phyloP scores from a whole-genome alignment of 2,329 filamentous ascomycete species.

The Fusarium lateritium region DNA sequence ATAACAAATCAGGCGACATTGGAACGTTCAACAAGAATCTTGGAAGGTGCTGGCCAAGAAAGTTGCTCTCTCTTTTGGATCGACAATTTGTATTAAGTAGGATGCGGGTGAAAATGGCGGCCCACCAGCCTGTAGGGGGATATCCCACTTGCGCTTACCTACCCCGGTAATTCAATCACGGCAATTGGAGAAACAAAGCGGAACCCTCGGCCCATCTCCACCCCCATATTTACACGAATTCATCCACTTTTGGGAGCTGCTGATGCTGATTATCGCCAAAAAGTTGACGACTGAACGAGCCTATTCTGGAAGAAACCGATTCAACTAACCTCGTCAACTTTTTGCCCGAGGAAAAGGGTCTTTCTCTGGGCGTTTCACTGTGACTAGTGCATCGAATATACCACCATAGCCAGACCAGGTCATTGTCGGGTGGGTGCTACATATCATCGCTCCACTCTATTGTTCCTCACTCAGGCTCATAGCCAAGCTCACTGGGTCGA shows the following conservation, averaged over 20 bases:
- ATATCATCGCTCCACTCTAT: constrained; percentile 29
- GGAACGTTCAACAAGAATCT: neutral
- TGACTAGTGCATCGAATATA: neutral
- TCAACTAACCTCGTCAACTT: constrained; percentile 9
- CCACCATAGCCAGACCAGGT: neutral
- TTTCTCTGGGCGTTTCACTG: neutral
- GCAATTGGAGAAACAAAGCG: constrained; percentile 35
- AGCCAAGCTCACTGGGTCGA: constrained; percentile 17
- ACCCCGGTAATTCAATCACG: constrained; percentile 35
- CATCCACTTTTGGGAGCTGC: constrained; percentile 17
- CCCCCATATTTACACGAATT: constrained; percentile 32
- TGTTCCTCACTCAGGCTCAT: neutral
- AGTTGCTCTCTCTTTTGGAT: constrained; percentile 4
- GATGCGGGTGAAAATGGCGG: neutral
- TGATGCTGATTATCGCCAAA: constrained; percentile 12
- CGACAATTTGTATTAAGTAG: constrained; percentile 13
- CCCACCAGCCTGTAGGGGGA: neutral
- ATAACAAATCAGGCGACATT: constrained; percentile 5
- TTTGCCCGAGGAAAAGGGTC: neutral
- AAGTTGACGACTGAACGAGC: constrained; percentile 15
- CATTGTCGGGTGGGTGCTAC: constrained; percentile 18
- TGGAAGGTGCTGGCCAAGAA: constrained; percentile 2
- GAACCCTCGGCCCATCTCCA: constrained; percentile 32
- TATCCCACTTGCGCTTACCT: neutral
- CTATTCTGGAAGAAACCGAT: constrained; percentile 23